Percentiles rank a stretch among this genome's conserved stretches.
phyloP scores from a whole-genome alignment of 169 alveolate species.

The Ichthyophthirius multifiliis region DNA sequence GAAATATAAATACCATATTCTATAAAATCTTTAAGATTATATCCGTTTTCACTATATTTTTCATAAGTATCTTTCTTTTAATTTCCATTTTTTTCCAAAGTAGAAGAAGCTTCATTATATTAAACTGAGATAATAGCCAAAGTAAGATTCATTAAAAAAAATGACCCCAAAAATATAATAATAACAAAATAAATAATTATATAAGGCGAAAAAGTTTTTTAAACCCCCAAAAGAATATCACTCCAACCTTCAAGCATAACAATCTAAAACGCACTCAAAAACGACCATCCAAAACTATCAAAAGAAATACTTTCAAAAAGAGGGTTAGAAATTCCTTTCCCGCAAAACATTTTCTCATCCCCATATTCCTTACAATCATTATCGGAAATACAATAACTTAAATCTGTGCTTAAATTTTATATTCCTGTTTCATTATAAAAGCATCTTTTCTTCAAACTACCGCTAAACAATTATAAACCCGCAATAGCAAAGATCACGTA shows the following conservation, averaged over 20 bases:
- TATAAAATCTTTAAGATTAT: background rate
- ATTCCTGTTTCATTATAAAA: constrained; percentile 52
- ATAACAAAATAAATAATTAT: constrained; percentile 32
- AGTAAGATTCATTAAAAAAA: constrained; percentile 51
- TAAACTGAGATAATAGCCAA: constrained; percentile 59
- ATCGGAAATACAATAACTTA: constrained; percentile 50
- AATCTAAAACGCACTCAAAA: constrained; percentile 41
- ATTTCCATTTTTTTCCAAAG: too few species aligned
- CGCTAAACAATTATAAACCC: constrained; percentile 73
- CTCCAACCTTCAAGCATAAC: constrained; percentile 67
- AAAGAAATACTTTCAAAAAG: constrained; percentile 46
- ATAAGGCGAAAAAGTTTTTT: background rate
- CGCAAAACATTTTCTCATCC: constrained; percentile 47
- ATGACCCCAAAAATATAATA: constrained; percentile 53
- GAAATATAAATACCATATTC: background rate
- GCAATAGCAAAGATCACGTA: constrained; percentile 76
- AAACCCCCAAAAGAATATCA: background rate
- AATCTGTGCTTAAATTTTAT: constrained; percentile 19
- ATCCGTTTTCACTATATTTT: background rate
- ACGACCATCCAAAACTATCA: constrained; percentile 49
- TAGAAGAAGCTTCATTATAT: constrained; percentile 29
- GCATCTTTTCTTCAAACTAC: constrained; percentile 66
- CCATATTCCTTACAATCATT: constrained; percentile 38
- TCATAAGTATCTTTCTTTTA: background rate
- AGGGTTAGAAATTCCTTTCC: constrained; percentile 52